Evolutionary conservation across 495 filamentous ascomycete species (phyloP), one percentile per base, ranked within the genome.

Genomic region (Hyaloscypha bicolor): DNA sequence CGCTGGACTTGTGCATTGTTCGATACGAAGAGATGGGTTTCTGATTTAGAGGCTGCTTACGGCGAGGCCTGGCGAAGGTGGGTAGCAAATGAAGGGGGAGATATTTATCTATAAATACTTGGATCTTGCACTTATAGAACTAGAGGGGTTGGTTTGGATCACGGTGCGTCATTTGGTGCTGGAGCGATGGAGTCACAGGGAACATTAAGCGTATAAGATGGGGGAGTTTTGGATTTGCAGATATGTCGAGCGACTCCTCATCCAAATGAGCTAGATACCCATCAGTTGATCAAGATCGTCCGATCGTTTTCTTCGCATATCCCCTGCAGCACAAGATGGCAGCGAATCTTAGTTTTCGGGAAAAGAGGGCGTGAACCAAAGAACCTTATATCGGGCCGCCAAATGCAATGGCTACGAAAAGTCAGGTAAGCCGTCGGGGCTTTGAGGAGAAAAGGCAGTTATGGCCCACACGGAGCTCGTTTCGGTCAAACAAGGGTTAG

Each of bases 21-120:
- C 76, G 91, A 99, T 78, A 99, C 95, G 29, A 82, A 80, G 69
- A 85, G 96, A 67, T 99, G 95, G 95, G 95, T 99, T 52, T 80
- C 83, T 48, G 94, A 98, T 81, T 75, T 99, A 65, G 95, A 99
- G 80, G 83, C 86, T 66, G 93, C 93, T 22, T 98, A 97, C 74
- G 87, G 90, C 65, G 85, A 88, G 73, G 93, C 93, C 11, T 99
- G 95, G 95, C 82, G 84, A 69, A 83, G 86, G 72, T 98, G 93
- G 93, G 96, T 92, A 37, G 83, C 80, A 37, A 93, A 91, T 37
- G 89, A 91, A 80, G 91, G 93, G 37, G 93, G 95, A 56, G 95
- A 99, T 84, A 95, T 99, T 66, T 94, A 83, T 71, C 79, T 89
- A 66, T 82, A 68, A 76, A 33, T 1, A 9, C 29, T 19, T 56